These are phyloP conservation scores for Pyricularia sp. DNA, from an alignment of 2,329 filamentous ascomycete species.

Conservation along the genomic window DNA sequence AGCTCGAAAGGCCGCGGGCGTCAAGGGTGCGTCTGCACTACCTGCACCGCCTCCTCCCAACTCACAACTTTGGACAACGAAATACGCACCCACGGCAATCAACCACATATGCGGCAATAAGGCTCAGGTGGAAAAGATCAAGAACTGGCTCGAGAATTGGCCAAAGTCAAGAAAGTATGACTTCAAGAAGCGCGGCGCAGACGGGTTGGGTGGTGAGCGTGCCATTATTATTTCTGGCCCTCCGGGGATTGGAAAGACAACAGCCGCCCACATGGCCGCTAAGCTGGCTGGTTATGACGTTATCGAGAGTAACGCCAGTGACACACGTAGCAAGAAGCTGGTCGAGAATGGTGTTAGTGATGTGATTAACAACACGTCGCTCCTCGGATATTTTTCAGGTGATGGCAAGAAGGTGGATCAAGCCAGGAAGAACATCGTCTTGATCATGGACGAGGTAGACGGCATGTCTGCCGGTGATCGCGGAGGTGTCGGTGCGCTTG, in stretches of 20 bases:
- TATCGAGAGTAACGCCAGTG: constrained; percentile 91
- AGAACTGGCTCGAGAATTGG: constrained; percentile 79
- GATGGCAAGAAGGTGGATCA: constrained; percentile 72
- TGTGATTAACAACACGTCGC: constrained; percentile 85
- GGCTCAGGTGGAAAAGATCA: constrained; percentile 76
- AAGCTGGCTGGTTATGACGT: constrained; percentile 90
- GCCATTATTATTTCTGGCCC: constrained; percentile 95
- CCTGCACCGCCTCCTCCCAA: constrained; percentile 30
- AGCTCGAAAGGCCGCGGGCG: constrained; percentile 40
- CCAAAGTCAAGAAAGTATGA: constrained; percentile 66
- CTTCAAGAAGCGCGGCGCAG: constrained; percentile 74
- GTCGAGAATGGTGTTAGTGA: constrained; percentile 84
- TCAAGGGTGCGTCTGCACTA: constrained; percentile 26
- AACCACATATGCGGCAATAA: constrained; percentile 96
- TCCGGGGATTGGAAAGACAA: constrained; percentile 95
- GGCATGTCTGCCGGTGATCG: constrained; percentile 97
- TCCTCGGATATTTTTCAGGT: constrained; percentile 82
- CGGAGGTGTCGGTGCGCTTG: constrained; percentile 88
- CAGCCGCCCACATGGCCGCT: constrained; percentile 87
- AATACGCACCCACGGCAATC: constrained; percentile 81
- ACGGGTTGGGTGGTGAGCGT: constrained; percentile 74
- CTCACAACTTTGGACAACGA: constrained; percentile 82
- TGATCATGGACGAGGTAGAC: constrained; percentile 99
- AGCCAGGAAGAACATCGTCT: constrained; percentile 82
- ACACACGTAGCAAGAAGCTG: constrained; percentile 90